phyloP scores from a whole-genome alignment of 2,329 filamentous ascomycete genomes.

The Alternaria alternata region DNA sequence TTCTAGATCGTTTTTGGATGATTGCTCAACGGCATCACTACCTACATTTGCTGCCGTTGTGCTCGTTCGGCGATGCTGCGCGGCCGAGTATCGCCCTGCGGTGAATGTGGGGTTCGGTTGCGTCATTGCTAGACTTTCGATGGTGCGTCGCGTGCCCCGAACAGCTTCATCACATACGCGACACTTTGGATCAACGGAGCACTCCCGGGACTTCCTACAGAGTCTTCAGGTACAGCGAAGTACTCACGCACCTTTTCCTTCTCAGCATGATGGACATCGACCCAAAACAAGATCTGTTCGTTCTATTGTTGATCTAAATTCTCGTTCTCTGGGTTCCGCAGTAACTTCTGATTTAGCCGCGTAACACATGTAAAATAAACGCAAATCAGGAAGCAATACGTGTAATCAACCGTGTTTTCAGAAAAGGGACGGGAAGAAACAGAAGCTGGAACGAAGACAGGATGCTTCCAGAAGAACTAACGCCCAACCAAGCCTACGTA shows the following conservation, averaged over 20 bases:
- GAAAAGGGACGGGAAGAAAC: too few relatives aligned
- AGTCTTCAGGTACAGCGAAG: background rate
- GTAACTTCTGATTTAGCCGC: background rate
- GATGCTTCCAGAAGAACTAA: too few relatives aligned
- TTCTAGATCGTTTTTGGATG: slow-evolving; percentile 7
- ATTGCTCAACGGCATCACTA: background rate
- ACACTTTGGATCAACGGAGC: background rate
- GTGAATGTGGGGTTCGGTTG: slow-evolving; percentile 2
- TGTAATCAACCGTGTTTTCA: too few relatives aligned
- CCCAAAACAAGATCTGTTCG: background rate
- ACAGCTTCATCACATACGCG: background rate
- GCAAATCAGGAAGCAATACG: too few relatives aligned
- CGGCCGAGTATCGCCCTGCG: slow-evolving; percentile 13
- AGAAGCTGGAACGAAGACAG: too few relatives aligned
- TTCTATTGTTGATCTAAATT: background rate
- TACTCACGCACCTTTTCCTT: background rate
- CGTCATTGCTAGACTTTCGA: slow-evolving; percentile 2
- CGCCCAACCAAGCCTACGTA: too few relatives aligned
- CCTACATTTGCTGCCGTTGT: slow-evolving; percentile 2
- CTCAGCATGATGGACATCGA: background rate
- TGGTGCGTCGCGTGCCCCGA: background rate
- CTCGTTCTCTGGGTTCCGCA: background rate
- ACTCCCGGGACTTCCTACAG: background rate
- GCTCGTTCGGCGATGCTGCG: slow-evolving; percentile 7
- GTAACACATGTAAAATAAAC: background rate